These are phyloP conservation scores for Ophiostoma ips DNA, from an alignment of 2,329 filamentous ascomycete genomes.

Conservation along the genomic window DNA sequence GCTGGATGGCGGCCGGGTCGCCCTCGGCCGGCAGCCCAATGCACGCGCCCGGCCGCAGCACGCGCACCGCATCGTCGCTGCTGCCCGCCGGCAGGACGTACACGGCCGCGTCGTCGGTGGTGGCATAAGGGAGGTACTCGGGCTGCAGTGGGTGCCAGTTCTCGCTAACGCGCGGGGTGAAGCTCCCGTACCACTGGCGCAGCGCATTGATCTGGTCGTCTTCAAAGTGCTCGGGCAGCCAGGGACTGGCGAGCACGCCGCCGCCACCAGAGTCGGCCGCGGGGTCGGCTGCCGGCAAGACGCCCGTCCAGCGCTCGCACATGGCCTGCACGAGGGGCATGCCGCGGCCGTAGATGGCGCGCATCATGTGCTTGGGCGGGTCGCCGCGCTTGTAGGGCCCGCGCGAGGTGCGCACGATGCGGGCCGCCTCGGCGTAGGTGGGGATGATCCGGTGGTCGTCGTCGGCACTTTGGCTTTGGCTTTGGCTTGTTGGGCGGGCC, in stretches of 20 bases:
- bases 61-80: background rate
- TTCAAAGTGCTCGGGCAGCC: slow-evolving; percentile 26
- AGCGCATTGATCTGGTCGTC: slow-evolving; percentile 21
- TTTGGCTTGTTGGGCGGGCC: background rate
- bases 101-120: background rate
- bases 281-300: background rate
- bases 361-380: background rate
- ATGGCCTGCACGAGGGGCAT: background rate
- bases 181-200: slow-evolving; percentile 16
- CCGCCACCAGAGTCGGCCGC: slow-evolving; percentile 12
- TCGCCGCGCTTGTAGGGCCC: slow-evolving; percentile 1
- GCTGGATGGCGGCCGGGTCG: slow-evolving; percentile 7
- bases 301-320: background rate
- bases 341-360: slow-evolving; percentile 1
- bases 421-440: background rate
- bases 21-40: background rate
- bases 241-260: slow-evolving; percentile 24
- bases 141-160: background rate
- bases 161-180: background rate
- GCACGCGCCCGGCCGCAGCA: background rate
- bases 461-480: background rate
- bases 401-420: background rate
- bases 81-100: background rate
- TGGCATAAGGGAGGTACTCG: background rate
- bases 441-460: background rate